Percentiles rank a stretch among this genome's conserved stretches.
phyloP scores from a whole-genome alignment of 2,329 filamentous ascomycete species.

The Hymenoscyphus fraxineus region DNA sequence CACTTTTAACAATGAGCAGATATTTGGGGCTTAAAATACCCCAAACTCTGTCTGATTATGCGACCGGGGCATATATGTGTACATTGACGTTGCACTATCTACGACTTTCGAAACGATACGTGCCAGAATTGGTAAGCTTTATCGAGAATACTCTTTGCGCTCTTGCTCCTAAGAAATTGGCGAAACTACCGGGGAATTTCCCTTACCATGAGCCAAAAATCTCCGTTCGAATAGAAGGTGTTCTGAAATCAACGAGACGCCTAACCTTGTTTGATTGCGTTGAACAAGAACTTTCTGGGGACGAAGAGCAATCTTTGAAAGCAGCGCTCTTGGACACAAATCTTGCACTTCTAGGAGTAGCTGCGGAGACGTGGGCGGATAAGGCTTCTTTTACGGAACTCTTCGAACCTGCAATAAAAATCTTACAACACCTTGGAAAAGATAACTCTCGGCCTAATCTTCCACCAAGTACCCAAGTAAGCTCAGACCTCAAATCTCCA shows the following conservation, averaged over 20 bases:
- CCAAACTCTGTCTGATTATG: constrained; percentile 60
- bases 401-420: constrained; percentile 60
- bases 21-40: constrained; percentile 78
- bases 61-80: constrained; percentile 72
- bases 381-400: constrained; percentile 76
- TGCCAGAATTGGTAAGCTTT: constrained; percentile 86
- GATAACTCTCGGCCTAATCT: constrained; percentile 50
- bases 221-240: constrained; percentile 48
- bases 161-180: constrained; percentile 54
- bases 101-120: constrained; percentile 74
- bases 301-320: constrained; percentile 42
- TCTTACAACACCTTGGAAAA: constrained; percentile 59
- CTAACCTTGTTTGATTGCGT: constrained; percentile 59
- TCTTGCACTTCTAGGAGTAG: constrained; percentile 60
- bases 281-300: constrained; percentile 22
- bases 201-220: constrained; percentile 55
- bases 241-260: constrained; percentile 45
- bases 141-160: constrained; percentile 68
- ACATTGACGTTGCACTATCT: constrained; percentile 82
- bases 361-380: constrained; percentile 68
- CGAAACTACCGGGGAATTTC: constrained; percentile 51
- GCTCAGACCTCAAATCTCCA: not conserved
- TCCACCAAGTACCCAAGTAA: constrained; percentile 36
- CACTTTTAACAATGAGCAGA: constrained; percentile 76
- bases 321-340: constrained; percentile 60